A percentile compares a stretch with the other conserved stretches of the same genome.
Evolutionary conservation across 208 protist species (phyloP).

Genomic region (Acanthamoeba culbertsoni): DNA sequence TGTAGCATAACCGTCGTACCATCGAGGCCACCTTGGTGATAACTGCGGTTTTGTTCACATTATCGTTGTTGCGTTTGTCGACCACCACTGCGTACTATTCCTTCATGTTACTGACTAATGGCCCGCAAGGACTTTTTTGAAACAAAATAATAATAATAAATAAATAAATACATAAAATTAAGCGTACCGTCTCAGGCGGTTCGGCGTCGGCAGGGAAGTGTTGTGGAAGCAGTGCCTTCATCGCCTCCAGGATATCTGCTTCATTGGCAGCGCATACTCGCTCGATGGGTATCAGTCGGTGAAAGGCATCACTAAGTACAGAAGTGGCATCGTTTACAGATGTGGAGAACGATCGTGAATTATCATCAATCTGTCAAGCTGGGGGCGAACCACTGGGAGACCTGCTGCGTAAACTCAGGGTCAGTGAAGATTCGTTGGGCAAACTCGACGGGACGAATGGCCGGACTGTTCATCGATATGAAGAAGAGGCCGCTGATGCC

Average conservation of each 20-base stretch:
- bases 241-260: not conserved
- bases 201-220: not conserved
- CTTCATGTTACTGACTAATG: too few species aligned
- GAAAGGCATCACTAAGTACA: not conserved
- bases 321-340: not conserved
- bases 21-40: not conserved
- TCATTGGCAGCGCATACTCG: not conserved
- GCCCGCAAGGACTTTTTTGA: too few species aligned
- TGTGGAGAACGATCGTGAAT: too few species aligned
- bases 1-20: not conserved
- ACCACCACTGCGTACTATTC: not conserved
- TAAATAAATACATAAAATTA: too few species aligned
- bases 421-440: constrained; percentile 10
- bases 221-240: not conserved
- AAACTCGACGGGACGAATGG: not conserved
- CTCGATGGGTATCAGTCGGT: not conserved
- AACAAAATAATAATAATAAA: too few species aligned
- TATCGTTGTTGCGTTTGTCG: constrained; percentile 18
- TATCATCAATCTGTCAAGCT: too few species aligned
- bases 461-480: not conserved
- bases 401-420: not conserved
- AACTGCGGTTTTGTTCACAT: not conserved
- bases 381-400: not conserved
- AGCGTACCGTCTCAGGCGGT: not conserved
- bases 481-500: constrained; percentile 30